Conservation (phyloP, 1,284 basidiomycete species). For the Leccinum pseudoinsigne region DNA sequence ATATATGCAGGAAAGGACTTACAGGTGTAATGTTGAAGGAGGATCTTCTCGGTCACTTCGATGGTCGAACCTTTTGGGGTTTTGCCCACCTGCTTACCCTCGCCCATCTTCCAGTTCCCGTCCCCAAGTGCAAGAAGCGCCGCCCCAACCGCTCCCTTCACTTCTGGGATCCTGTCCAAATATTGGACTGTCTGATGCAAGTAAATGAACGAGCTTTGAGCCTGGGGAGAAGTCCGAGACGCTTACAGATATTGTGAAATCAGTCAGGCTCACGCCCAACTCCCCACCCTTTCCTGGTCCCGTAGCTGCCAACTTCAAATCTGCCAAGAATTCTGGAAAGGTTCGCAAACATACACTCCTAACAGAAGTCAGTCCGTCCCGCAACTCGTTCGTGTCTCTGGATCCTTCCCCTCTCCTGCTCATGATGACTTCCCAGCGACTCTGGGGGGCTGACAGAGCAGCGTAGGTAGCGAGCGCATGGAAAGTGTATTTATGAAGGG, state of each 20-base stretch:
- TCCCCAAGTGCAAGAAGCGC: conserved; percentile 71
- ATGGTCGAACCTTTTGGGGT: conserved; percentile 39
- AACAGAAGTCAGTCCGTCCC: conserved; percentile 63
- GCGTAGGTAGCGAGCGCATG: conserved; percentile 73
- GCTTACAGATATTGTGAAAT: conserved; percentile 61
- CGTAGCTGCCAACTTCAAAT: conserved; percentile 61
- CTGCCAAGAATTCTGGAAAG: conserved; percentile 78
- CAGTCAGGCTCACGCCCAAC: conserved; percentile 58
- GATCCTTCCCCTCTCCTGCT: conserved; percentile 40
- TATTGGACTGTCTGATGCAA: conserved; percentile 60
- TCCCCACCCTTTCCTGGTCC: conserved; percentile 47
- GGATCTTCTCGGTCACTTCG: conserved; percentile 55
- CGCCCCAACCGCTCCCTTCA: conserved; percentile 62
- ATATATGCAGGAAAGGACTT: conserved; percentile 28
- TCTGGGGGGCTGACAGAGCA: conserved; percentile 51
- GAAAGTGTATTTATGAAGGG: conserved; percentile 82
- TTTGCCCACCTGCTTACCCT: conserved; percentile 65
- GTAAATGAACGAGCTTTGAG: neutral
- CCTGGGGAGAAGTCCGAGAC: neutral
- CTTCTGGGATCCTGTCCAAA: conserved; percentile 64
- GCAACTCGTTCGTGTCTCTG: conserved; percentile 64
- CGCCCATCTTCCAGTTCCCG: conserved; percentile 88
- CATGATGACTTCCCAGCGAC: conserved; percentile 67
- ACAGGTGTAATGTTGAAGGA: conserved; percentile 77
- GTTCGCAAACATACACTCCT: conserved; percentile 69